These are phyloP conservation scores for Fragilariopsis cylindrus DNA, from an alignment of 108 stramenopile species.

Conservation along the genomic window DNA sequence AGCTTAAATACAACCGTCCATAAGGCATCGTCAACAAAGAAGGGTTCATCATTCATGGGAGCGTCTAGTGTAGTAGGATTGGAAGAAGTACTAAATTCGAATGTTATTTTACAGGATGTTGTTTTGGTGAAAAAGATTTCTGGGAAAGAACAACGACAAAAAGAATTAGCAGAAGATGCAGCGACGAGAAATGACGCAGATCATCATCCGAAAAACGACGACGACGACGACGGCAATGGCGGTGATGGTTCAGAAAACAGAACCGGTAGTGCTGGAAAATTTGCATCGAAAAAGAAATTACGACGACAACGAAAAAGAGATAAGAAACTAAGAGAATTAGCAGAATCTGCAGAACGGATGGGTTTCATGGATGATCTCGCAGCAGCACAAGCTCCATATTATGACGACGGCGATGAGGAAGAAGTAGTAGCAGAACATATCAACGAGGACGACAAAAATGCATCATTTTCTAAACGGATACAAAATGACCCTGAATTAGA, in stretches of 20 bases:
- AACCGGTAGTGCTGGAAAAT: conserved; percentile 26
- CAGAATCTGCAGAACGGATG: conserved; percentile 82
- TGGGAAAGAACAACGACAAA: conserved; percentile 24
- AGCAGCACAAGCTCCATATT: conserved; percentile 21
- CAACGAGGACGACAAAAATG: conserved; percentile 35
- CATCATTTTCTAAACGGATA: conserved; percentile 39
- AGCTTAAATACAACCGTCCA: conserved; percentile 18
- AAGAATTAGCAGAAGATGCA: conserved; percentile 1
- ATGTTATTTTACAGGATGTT: conserved; percentile 88
- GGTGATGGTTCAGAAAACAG: conserved; percentile 26
- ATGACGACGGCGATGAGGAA: conserved; percentile 36
- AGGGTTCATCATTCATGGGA: conserved; percentile 22
- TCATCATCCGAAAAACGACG: not conserved
- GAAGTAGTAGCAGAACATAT: not conserved
- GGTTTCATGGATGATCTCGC: conserved; percentile 68
- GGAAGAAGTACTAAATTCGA: conserved; percentile 40
- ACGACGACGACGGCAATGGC: conserved; percentile 17
- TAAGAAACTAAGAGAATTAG: conserved; percentile 60
- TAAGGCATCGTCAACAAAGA: conserved; percentile 31
- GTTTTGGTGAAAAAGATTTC: conserved; percentile 94
- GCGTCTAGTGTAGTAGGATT: conserved; percentile 28
- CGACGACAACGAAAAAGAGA: conserved; percentile 67
- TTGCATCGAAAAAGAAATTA: conserved; percentile 54
- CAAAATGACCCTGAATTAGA: conserved; percentile 64
- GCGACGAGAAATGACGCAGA: conserved; percentile 5